Conservation (phyloP, 441 rosid genomes). For the Erodium chrysanthum region DNA sequence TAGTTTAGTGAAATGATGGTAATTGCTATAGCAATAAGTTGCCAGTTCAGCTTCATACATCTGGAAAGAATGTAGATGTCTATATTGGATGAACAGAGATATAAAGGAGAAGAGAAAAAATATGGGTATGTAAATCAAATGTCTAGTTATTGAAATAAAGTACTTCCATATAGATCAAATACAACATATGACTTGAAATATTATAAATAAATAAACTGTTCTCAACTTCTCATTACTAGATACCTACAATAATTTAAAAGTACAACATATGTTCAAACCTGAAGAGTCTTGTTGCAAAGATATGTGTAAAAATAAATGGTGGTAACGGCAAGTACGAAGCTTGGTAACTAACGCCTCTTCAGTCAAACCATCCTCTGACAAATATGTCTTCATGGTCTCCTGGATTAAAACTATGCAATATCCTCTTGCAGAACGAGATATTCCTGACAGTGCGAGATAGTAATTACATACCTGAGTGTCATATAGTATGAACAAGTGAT, state of each 20-base stretch:
- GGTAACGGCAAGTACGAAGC: slow-evolving; percentile 75
- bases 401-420: slow-evolving; percentile 65
- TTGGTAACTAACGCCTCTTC: slow-evolving; percentile 94
- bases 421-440: slow-evolving; percentile 91
- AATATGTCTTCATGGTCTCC: slow-evolving; percentile 97
- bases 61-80: not conserved
- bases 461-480: not conserved
- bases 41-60: slow-evolving; percentile 1
- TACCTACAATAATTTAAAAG: too few relatives aligned
- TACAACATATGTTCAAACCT: slow-evolving; percentile 36
- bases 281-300: slow-evolving; percentile 71
- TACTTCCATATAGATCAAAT: not conserved
- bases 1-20: not conserved
- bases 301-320: slow-evolving; percentile 78
- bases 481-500: not conserved
- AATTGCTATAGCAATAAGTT: slow-evolving; percentile 2
- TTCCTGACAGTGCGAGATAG: slow-evolving; percentile 34
- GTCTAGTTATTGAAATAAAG: not conserved
- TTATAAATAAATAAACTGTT: too few relatives aligned
- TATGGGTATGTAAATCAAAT: not conserved
- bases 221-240: too few relatives aligned
- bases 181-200: not conserved
- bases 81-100: not conserved
- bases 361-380: slow-evolving; percentile 80
- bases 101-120: not conserved